Base-by-base conservation (phyloP, 768 basidiomycete species). In the Rhodotorula paludigena region DNA sequence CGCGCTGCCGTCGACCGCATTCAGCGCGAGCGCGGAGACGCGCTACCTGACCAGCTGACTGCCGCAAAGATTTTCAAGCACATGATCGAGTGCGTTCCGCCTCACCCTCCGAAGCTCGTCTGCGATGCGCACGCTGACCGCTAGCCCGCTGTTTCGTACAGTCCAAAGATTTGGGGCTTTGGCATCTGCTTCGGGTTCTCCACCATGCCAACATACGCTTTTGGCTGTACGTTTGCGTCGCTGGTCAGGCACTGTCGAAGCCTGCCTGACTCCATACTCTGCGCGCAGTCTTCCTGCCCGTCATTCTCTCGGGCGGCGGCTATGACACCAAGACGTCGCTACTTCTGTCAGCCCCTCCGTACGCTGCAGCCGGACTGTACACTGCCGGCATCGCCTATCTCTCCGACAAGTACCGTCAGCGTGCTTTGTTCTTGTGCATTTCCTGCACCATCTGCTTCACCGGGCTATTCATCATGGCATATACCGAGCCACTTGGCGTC, bases 281-380 rank as follows among this genome's bases (percentile, higher is more conserved):
- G n/a, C n/a, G n/a, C 62, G 28, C 63, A 45, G 60, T 69, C 71
- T 76, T 76, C 75, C 72, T 78, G 11, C 75, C 77, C 41, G 74
- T 77, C 66, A 78, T 78, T 55, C 76, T 78, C 23, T 63, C 61
- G 2, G 77, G 76, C 39, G 70, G 71, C 49, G 76, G 77, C 9
- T 78, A 75, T 68, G 59, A 59, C n/a, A 53, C 54, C 58, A 65
- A 74, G 55, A 72, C 70, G 36, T 74, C 76, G n/a, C 74, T 76
- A 39, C 61, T 71, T 55, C 73, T 77, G 23, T 76, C 75, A 9
- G 76, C 76, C 5, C 76, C 76, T n/a, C 76, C 76, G 38, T 77
- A 77, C 71, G 72, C 71, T 51, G 68, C 69, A 30, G 76, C 73
- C 60, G 75, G 74, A 53, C 58, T 77, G 59, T 76, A 61, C 70